Evolutionary conservation across 441 rosid species (phyloP).

Genomic region (Croton laevigatus): DNA sequence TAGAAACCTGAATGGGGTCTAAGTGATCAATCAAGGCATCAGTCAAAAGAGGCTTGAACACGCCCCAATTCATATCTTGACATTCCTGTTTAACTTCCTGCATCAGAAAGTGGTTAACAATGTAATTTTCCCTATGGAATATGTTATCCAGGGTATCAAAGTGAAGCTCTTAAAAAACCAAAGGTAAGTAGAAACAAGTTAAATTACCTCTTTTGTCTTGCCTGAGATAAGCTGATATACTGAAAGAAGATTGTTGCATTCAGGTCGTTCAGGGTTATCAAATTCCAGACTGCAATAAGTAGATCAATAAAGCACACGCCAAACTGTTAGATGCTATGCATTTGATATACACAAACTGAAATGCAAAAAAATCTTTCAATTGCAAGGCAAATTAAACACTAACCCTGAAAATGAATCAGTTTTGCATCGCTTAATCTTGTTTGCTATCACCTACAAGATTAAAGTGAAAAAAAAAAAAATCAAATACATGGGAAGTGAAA

Average conservation of each 20-base stretch:
- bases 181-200: constrained; percentile 14
- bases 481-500: constrained; percentile 7
- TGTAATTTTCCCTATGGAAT: constrained; percentile 10
- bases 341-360: background rate
- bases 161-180: constrained; percentile 1
- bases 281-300: constrained; percentile 38
- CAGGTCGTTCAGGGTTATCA: constrained; percentile 89
- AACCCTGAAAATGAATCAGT: constrained; percentile 84
- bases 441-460: constrained; percentile 61
- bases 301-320: constrained; percentile 5
- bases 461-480: background rate
- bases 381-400: constrained; percentile 20
- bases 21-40: constrained; percentile 82
- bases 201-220: constrained; percentile 76
- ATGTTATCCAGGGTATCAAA: background rate
- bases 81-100: constrained; percentile 85
- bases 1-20: constrained; percentile 78
- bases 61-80: constrained; percentile 80
- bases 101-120: constrained; percentile 1
- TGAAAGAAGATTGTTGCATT: constrained; percentile 91
- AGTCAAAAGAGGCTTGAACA: constrained; percentile 62
- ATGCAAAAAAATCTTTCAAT: background rate
- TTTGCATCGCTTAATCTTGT: constrained; percentile 94
- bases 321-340: constrained; percentile 8
- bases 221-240: constrained; percentile 84